Base-by-base conservation (phyloP, 495 filamentous ascomycete species). In the Elaphomyces granulatus region DNA sequence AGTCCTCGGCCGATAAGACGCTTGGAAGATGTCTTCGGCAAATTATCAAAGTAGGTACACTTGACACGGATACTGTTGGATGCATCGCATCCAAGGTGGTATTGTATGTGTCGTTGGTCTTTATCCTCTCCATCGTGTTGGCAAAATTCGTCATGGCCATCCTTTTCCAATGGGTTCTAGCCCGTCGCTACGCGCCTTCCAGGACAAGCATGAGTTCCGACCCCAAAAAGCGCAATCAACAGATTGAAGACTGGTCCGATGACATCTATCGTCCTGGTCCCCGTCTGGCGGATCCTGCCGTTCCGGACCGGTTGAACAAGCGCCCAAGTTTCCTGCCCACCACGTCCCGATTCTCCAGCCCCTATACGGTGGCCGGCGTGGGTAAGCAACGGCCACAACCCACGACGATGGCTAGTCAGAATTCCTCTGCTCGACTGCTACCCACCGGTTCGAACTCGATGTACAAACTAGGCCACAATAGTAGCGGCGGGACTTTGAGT, bases 61-160 rank as follows among this genome's bases (percentile, higher is more conserved):
- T 99, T 42, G 92, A 96, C 54, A 95, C 90, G 0, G 86, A 87
- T 47, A 94, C 86, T 2, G 83, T 99, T 7, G 92, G 92, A 9
- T 99, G 92, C 59, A 96, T 99, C 48, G 92, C 92, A 1, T 92
- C 87, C 37, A 81, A 94, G 56, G 88, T 99, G 12, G 92, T 99
- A 7, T 81, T 99, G 20, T 99, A 96, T 48, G 75, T 94, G 26
- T 90, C 88, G 3, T 66, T 99, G 44, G 78, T 82, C 37, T 83
- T 99, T 61, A 99, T 99, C 58, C 64, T 99, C 18, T 77, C 84
- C 16, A 83, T 96, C 40, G 92, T 96, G 7, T 53, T 71, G 14
- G 72, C 83, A 45, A 90, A 93, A 46, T 99, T 99, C 50, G 54
- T 78, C 10, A 72, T 99, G n/a, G 92, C 92, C 10, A 45, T 96